Evolutionary conservation across 148 eudicot species (phyloP).

Genomic region (Suaeda aralocaspica): DNA sequence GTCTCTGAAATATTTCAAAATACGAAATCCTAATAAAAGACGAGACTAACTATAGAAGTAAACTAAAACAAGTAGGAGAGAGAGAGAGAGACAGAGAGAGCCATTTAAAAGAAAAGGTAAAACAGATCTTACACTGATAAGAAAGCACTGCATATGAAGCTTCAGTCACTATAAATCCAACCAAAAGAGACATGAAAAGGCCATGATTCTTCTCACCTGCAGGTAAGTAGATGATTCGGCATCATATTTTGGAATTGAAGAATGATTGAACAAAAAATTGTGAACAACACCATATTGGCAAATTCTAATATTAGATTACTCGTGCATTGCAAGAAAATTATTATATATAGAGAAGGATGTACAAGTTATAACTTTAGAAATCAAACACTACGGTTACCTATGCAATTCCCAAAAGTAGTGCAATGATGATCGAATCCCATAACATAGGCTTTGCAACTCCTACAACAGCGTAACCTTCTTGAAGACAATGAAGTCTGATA

Average conservation of each 20-base stretch:
- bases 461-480: constrained; percentile 65
- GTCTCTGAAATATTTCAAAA: no score
- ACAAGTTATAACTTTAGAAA: not conserved
- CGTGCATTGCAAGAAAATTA: not conserved
- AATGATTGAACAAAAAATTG: not conserved
- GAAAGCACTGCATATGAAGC: constrained; percentile 44
- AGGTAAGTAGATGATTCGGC: constrained; percentile 2
- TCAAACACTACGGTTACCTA: constrained; percentile 45
- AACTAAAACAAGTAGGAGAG: not conserved
- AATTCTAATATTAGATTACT: not conserved
- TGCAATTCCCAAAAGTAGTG: constrained; percentile 88
- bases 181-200: constrained; percentile 52
- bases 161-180: constrained; percentile 52
- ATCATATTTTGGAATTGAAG: no score
- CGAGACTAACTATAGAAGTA: not conserved
- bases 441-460: constrained; percentile 57
- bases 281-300: not conserved
- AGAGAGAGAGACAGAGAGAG: not conserved
- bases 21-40: not conserved
- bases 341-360: not conserved
- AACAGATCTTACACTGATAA: constrained; percentile 45
- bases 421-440: constrained; percentile 87
- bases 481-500: constrained; percentile 35
- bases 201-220: constrained; percentile 58
- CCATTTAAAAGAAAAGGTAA: not conserved